A percentile compares a stretch with the other conserved stretches of the same genome.
phyloP scores from a whole-genome alignment of 1,139 yeast genomes.

The Hyphopichia fennica region DNA sequence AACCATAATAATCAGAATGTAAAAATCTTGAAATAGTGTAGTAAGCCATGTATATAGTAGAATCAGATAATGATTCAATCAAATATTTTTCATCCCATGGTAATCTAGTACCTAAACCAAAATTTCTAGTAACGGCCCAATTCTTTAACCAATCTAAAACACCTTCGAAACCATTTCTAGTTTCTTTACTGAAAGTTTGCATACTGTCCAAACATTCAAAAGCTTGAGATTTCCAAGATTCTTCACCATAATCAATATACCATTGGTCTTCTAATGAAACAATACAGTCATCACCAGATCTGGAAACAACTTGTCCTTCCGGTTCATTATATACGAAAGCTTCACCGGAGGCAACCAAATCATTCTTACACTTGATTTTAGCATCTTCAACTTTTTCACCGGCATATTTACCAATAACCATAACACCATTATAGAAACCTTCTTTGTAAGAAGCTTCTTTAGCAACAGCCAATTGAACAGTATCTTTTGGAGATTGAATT shows the following conservation, averaged over 20 bases:
- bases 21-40: constrained; percentile 87
- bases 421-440: constrained; percentile 88
- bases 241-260: constrained; percentile 98
- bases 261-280: constrained; percentile 98
- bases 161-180: constrained; percentile 90
- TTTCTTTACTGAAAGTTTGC: constrained; percentile 83
- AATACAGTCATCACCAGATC: constrained; percentile 96
- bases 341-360: constrained; percentile 70
- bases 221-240: constrained; percentile 83
- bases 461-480: constrained; percentile 83
- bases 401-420: constrained; percentile 76
- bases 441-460: constrained; percentile 95
- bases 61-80: constrained; percentile 94
- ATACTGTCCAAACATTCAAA: constrained; percentile 73
- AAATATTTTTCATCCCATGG: constrained; percentile 97
- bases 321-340: constrained; percentile 96
- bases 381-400: constrained; percentile 93
- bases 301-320: constrained; percentile 81
- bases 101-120: constrained; percentile 91
- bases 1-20: constrained; percentile 86
- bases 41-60: constrained; percentile 94
- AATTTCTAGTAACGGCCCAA: constrained; percentile 98
- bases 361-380: constrained; percentile 82
- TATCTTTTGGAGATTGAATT: constrained; percentile 93
- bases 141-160: constrained; percentile 95